Evolutionary conservation across 305 asterid species (phyloP), one percentile per base, ranked within the genome.

Genomic region (Fraxinus floribunda): DNA sequence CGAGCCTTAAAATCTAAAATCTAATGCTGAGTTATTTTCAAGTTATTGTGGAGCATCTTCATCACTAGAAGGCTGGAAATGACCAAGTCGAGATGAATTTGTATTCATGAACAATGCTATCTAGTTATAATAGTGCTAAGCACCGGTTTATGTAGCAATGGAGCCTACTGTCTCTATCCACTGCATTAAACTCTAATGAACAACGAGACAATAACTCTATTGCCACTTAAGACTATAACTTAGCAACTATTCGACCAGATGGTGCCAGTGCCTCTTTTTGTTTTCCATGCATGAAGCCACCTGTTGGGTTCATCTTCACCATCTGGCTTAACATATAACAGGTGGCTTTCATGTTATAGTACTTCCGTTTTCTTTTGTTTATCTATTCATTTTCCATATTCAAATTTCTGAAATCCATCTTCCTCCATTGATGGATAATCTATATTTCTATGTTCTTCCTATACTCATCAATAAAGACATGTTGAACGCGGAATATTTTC

Each of bases 221-320:
- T 44, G 55, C 1, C 55, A 44, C 55, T 44, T 10, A 3, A 3
- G 52, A 44, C 52, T 13, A 1, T 4, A 9, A 9, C 16, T 41
- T 41, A 0, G 60, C 60, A 49, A 49, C 60, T 49, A 49, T 3
- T 49, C 20, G 18, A 9, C 71, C 13, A 64, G 72, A 6, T 9
- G 72, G 30, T 64, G 72, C 32, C 29, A 7, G 72, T 24, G 72
- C 10, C 24, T 55, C 66, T 55, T 3, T 30, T 5, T n/a, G 22
- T 22, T 24, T 75, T 76, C 41, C 85, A 85, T 85, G 85, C 88
- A 76, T 24, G 9, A n/a, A 1, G 84, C 82, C 88, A 82, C 85
- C 35, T 85, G 88, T 77, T 77, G 64, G 29, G 72, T 55, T 64
- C 9, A 29, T n/a, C n/a, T n/a, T 35, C 32, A 36, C 81, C 35